Conservation (phyloP, 2,329 filamentous ascomycete genomes). For the Xylaria sp. region DNA sequence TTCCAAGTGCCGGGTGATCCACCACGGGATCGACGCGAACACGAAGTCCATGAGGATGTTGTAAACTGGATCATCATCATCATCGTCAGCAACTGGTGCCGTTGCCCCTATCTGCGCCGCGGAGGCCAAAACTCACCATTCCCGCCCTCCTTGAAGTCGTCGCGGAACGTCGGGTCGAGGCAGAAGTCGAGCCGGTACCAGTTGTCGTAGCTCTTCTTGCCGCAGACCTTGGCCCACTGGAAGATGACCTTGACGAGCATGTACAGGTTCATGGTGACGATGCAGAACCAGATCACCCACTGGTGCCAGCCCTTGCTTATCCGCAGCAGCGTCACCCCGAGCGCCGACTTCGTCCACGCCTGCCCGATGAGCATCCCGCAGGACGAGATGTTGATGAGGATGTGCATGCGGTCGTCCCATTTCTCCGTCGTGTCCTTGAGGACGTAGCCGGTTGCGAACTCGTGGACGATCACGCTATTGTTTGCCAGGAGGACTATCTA, state of each 20-base stretch:
- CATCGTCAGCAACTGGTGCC: background rate
- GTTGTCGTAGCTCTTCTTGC: conserved; percentile 9
- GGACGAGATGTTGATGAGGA: conserved; percentile 13
- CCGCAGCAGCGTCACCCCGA: conserved; percentile 42
- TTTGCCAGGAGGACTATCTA: conserved; percentile 12
- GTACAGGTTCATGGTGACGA: conserved; percentile 37
- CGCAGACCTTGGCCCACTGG: conserved; percentile 24
- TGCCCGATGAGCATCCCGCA: conserved; percentile 15
- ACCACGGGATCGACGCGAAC: conserved; percentile 53
- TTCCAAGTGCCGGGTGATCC: conserved; percentile 51
- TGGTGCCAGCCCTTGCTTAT: conserved; percentile 32
- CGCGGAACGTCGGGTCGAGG: conserved; percentile 7
- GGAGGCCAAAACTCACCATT: background rate
- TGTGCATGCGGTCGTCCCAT: conserved; percentile 20
- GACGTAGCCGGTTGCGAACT: conserved; percentile 17
- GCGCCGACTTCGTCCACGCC: conserved; percentile 41
- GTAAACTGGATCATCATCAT: conserved; percentile 40
- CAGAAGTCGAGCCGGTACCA: conserved; percentile 14
- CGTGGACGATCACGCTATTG: conserved; percentile 10
- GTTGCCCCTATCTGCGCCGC: background rate
- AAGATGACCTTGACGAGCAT: conserved; percentile 26
- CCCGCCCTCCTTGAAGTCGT: conserved; percentile 8
- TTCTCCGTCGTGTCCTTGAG: background rate
- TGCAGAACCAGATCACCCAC: conserved; percentile 38
- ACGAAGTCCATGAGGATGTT: conserved; percentile 58